phyloP scores from a whole-genome alignment of 768 basidiomycete species.

The Mycena amicta region DNA sequence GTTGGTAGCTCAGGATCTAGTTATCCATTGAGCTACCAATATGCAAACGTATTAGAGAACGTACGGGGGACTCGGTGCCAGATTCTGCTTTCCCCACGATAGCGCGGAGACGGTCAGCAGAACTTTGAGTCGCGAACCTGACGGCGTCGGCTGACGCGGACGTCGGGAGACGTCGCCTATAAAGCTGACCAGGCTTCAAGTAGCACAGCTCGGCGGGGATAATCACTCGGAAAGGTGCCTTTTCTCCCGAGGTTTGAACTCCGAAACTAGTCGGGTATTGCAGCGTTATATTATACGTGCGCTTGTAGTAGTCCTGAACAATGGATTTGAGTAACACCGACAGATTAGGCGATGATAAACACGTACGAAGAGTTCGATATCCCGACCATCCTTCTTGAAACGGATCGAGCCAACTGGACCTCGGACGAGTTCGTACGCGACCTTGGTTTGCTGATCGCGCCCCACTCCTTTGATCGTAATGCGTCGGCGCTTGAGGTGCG shows the following conservation, averaged over 20 bases:
- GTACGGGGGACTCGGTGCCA: conserved; percentile 6
- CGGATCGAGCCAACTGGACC: conserved; percentile 37
- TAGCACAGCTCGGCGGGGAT: conserved; percentile 55
- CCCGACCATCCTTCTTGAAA: conserved; percentile 42
- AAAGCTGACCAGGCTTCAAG: conserved; percentile 45
- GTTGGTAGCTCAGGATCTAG: conserved; percentile 17
- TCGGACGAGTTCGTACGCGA: conserved; percentile 38
- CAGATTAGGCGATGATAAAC: not conserved
- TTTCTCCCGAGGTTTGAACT: conserved; percentile 33
- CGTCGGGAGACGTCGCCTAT: not conserved
- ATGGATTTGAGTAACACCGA: not conserved
- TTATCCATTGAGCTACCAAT: not conserved
- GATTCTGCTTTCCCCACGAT: not conserved
- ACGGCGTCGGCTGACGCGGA: not conserved
- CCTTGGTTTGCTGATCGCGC: conserved; percentile 29
- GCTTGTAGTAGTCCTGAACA: conserved; percentile 43
- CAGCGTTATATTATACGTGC: conserved; percentile 36
- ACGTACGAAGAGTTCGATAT: conserved; percentile 43
- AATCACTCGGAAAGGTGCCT: conserved; percentile 32
- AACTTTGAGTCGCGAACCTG: not conserved
- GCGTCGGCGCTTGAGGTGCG: conserved; percentile 39
- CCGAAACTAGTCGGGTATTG: conserved; percentile 41
- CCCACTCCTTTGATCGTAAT: conserved; percentile 25
- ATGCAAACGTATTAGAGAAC: not conserved
- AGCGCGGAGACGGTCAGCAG: not conserved